Percentiles rank a stretch among this genome's conserved stretches.
These are phyloP conservation scores for Borovskyia barvae DNA, from an alignment of 208 protist genomes.

Conservation along the genomic window DNA sequence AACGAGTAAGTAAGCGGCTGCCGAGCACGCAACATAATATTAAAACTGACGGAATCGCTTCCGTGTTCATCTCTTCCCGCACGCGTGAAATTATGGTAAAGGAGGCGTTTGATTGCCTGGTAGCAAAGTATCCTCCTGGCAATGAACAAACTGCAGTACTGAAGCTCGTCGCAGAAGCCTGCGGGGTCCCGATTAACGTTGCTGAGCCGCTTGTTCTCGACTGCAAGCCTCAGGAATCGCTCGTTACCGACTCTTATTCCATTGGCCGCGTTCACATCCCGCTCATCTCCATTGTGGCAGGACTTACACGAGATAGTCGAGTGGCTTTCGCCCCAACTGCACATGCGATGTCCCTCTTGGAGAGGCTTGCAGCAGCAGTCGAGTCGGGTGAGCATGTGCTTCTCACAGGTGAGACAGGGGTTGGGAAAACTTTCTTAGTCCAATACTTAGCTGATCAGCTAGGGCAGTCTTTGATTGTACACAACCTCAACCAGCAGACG, in stretches of 20 bases:
- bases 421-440: constrained; percentile 94
- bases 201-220: constrained; percentile 66
- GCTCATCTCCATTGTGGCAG: constrained; percentile 27
- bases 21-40: constrained; percentile 17
- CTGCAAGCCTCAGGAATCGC: constrained; percentile 57
- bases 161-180: constrained; percentile 42
- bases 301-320: constrained; percentile 47
- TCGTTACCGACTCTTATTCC: constrained; percentile 41
- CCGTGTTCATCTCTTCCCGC: constrained; percentile 69
- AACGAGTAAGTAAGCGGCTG: constrained; percentile 66
- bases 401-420: constrained; percentile 98
- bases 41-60: constrained; percentile 8
- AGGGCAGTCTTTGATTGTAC: constrained; percentile 92
- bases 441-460: constrained; percentile 90
- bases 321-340: constrained; percentile 95
- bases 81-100: constrained; percentile 87
- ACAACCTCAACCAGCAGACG: constrained; percentile 99
- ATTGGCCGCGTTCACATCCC: constrained; percentile 66
- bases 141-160: constrained; percentile 41
- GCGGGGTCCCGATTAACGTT: constrained; percentile 58
- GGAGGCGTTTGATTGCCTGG: constrained; percentile 94
- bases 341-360: constrained; percentile 93
- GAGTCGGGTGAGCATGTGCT: constrained; percentile 94
- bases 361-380: constrained; percentile 93
- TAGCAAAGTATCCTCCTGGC: constrained; percentile 61